Conservation (phyloP, 306 rosid genomes). For the Pterocarpus macrocarpus region DNA sequence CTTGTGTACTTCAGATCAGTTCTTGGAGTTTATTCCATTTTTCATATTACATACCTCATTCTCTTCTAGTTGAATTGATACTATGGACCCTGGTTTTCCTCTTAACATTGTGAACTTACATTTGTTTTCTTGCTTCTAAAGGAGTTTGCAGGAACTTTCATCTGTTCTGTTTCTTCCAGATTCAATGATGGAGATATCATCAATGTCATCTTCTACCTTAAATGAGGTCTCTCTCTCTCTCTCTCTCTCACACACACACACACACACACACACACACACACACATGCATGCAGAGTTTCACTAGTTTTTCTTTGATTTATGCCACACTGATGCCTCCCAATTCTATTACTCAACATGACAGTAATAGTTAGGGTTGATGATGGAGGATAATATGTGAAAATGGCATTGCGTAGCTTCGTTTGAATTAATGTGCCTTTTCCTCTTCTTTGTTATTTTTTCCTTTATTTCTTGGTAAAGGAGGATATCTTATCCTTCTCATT, state of each 20-base stretch:
- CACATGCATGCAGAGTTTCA: neutral
- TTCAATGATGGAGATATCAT: conserved; percentile 54
- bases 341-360: conserved; percentile 10
- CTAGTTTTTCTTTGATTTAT: conserved; percentile 23
- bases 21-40: conserved; percentile 15
- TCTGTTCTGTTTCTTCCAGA: conserved; percentile 65
- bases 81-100: conserved; percentile 29
- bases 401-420: conserved; percentile 14
- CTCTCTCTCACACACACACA: neutral
- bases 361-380: conserved; percentile 27
- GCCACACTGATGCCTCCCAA: conserved; percentile 22
- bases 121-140: conserved; percentile 56
- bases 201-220: conserved; percentile 51
- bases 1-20: conserved; percentile 33
- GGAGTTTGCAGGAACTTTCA: conserved; percentile 95
- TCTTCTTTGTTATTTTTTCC: conserved; percentile 34
- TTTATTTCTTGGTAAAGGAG: conserved; percentile 9
- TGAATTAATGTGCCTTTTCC: conserved; percentile 12
- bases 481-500: conserved; percentile 24
- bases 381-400: conserved; percentile 25
- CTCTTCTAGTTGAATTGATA: conserved; percentile 29
- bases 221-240: conserved; percentile 63
- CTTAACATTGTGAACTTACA: conserved; percentile 48
- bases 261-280: neutral
- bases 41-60: neutral